Evolutionary conservation across 345 rosid genomes (phyloP).

Genomic region (Eucalyptus pauciflora): DNA sequence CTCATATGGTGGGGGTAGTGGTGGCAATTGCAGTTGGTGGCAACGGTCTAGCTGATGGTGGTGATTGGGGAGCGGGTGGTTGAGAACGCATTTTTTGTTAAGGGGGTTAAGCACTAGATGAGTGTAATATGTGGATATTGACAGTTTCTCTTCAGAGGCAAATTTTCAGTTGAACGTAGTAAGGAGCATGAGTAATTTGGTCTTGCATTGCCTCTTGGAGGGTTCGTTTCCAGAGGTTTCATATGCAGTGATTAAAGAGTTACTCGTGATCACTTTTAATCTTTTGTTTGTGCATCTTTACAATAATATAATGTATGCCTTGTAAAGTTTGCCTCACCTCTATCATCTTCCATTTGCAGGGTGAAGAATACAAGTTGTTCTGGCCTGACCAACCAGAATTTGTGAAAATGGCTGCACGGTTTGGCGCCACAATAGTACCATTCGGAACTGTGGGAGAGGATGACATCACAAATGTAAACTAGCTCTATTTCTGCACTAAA

Average conservation of each 20-base stretch:
- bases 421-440: constrained; percentile 5
- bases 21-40: not conserved
- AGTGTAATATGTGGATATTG: not conserved
- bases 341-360: not conserved
- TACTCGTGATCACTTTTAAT: not conserved
- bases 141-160: not conserved
- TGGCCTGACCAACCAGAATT: constrained; percentile 5
- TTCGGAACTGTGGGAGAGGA: constrained; percentile 15
- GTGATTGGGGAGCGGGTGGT: not conserved
- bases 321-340: not conserved
- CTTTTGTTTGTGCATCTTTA: not conserved
- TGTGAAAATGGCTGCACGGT: constrained; percentile 3
- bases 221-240: not conserved
- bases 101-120: not conserved
- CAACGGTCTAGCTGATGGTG: not conserved
- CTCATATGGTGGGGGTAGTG: not conserved
- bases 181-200: not conserved
- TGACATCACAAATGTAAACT: constrained; percentile 4
- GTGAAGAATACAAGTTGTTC: not conserved
- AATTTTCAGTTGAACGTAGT: not conserved
- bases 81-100: not conserved
- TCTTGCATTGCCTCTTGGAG: not conserved
- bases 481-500: not conserved
- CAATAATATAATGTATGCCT: not conserved
- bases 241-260: not conserved